Evolutionary conservation across 1,284 basidiomycete genomes (phyloP), one percentile per base, ranked within the genome.

Genomic region (Uromyces viciae-fabae): DNA sequence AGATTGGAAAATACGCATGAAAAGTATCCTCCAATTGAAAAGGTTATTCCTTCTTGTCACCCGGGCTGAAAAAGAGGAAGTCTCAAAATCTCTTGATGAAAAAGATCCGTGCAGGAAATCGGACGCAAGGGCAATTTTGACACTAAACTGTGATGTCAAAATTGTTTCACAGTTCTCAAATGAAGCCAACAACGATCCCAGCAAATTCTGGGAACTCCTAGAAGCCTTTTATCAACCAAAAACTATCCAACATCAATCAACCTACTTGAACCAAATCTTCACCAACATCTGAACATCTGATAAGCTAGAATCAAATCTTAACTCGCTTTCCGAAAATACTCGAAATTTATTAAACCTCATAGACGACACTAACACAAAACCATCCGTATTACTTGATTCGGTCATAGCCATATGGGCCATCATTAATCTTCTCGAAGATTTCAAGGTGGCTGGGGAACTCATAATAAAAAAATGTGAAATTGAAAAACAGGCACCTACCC

Each of bases 381-480:
- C 62, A 33, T 66, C 36, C 31, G 7, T 33, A 22, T 33, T 66
- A 14, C 62, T 66, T 66, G 62, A 36, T n/a, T 66, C 62, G 19
- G 62, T 66, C 22, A 40, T 66, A 7, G 62, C 62, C 7, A 31
- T 36, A 28, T 68, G 64, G 64, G 5, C 8, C 25, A 38, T 68
- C 8, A 40, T 68, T 36, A 68, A 68, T 42, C 36, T 66, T 5
- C 62, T 33, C 7, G 28, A 33, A 7, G 43, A 72, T 7, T 49
- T 49, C 38, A 49, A 25, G 9, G 22, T 33, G 8, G 15, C 68
- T n/a, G 25, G 68, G 9, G 42, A 72, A 72, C 28, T 72, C 22
- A 8, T 46, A 7, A 25, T 72, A 8, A 72, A 72, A 22, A 69
- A 69, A 25, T 69, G 66, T 19, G 14, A 69, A 69, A 69, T 69